Evolutionary conservation across 2,329 filamentous ascomycete genomes (phyloP).

Genomic region (Aspergillus vadensis): DNA sequence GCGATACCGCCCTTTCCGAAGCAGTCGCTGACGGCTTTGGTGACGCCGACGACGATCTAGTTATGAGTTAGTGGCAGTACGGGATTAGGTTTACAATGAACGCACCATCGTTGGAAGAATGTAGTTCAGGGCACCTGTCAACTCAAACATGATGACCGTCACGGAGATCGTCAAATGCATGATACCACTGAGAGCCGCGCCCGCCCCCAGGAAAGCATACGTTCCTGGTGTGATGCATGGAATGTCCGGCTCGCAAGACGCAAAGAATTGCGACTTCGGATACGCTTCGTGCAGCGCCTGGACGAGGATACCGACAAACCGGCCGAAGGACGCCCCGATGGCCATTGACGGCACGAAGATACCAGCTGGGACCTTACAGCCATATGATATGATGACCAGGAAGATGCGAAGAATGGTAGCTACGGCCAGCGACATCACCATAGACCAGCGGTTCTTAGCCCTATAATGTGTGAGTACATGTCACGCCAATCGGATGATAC

Average conservation of each 20-base stretch:
- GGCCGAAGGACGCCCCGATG: conserved; percentile 88
- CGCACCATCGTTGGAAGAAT: conserved; percentile 89
- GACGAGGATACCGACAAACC: conserved; percentile 91
- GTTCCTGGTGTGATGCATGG: conserved; percentile 97
- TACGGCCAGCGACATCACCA: conserved; percentile 74
- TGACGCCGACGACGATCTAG: conserved; percentile 89
- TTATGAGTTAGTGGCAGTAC: conserved; percentile 11
- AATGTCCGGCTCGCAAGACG: conserved; percentile 83
- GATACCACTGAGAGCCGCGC: conserved; percentile 87
- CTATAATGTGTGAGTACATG: conserved; percentile 28
- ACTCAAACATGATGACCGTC: conserved; percentile 98
- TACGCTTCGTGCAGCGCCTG: conserved; percentile 84
- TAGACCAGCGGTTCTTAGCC: conserved; percentile 69
- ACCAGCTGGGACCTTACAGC: conserved; percentile 94
- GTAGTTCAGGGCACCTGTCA: conserved; percentile 95
- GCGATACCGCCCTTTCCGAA: conserved; percentile 97
- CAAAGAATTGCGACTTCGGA: conserved; percentile 80
- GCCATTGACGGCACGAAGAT: conserved; percentile 99
- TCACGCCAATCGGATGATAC: background rate
- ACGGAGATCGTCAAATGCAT: conserved; percentile 98
- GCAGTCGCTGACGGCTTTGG: conserved; percentile 86
- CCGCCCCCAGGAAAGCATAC: conserved; percentile 93
- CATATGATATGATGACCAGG: conserved; percentile 92
- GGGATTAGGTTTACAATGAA: background rate
- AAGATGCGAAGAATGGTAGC: conserved; percentile 80